Evolutionary conservation across 176 grass and related monocot genomes (phyloP).

Genomic region (Eremochloa ophiuroides): DNA sequence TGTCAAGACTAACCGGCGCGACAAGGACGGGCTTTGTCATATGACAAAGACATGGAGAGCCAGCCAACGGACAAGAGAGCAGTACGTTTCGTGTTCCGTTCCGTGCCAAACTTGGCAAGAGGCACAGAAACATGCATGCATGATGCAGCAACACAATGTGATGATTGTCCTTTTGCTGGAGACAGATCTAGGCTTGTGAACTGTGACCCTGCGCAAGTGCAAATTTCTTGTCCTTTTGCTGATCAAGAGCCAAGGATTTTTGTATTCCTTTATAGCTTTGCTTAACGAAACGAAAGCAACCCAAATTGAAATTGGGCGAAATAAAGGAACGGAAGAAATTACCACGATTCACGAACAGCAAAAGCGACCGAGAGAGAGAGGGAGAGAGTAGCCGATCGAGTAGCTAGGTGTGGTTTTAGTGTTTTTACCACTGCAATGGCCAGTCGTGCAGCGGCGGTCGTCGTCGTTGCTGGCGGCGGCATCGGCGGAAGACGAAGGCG

Average conservation of each 20-base stretch:
- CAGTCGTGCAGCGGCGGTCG: slow-evolving; percentile 25
- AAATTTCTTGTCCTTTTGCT: not conserved
- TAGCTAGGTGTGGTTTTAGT: too few species aligned
- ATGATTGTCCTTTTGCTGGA: too few species aligned
- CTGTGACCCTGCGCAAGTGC: not conserved
- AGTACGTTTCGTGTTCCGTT: too few species aligned
- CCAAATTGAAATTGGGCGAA: not conserved
- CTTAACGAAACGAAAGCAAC: not conserved
- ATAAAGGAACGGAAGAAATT: not conserved
- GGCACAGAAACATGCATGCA: too few species aligned
- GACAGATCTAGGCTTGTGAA: too few species aligned
- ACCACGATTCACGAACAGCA: not conserved
- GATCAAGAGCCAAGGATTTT: not conserved
- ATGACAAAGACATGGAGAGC: too few species aligned
- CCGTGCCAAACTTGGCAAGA: too few species aligned
- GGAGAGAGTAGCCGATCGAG: too few species aligned
- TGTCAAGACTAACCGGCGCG: too few species aligned
- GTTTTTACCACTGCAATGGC: slow-evolving; percentile 53
- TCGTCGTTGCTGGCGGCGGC: not conserved
- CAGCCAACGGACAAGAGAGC: too few species aligned
- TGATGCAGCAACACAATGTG: not conserved
- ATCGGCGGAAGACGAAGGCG: not conserved
- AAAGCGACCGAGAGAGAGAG: too few species aligned
- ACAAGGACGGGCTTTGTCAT: too few species aligned
- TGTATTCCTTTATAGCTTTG: not conserved